Evolutionary conservation across 176 grass and related monocot species (phyloP).

Genomic region (Phragmites australis): DNA sequence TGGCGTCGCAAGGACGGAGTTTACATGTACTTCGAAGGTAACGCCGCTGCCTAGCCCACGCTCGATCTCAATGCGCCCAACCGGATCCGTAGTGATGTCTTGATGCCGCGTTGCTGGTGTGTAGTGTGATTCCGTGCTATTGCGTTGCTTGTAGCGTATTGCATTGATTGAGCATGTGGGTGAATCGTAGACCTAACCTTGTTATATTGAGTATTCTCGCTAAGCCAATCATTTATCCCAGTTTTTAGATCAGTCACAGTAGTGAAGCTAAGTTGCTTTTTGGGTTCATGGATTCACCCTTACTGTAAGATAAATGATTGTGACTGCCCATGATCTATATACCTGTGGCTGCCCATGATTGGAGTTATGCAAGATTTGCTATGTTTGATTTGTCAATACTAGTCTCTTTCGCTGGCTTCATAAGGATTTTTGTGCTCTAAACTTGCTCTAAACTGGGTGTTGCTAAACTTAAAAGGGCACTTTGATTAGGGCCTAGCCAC

Average conservation of each 20-base stretch:
- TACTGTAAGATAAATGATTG: not conserved
- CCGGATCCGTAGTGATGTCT: not conserved
- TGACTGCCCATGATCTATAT: too few species aligned
- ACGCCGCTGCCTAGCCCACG: too few species aligned
- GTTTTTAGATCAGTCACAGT: not conserved
- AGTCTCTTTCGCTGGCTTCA: not conserved
- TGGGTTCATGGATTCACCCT: not conserved
- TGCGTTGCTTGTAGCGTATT: not conserved
- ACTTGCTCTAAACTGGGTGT: too few species aligned
- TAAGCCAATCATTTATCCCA: not conserved
- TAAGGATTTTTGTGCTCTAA: not conserved
- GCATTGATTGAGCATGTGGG: too few species aligned
- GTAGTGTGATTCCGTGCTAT: not conserved
- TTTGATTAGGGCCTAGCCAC: too few species aligned
- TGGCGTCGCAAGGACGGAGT: conserved; percentile 51
- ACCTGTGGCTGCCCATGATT: not conserved
- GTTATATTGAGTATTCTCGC: not conserved
- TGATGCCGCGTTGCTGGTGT: not conserved
- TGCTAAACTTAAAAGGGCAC: too few species aligned
- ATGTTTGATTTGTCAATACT: not conserved
- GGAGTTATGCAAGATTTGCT: not conserved
- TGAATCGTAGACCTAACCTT: not conserved
- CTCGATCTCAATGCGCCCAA: not conserved
- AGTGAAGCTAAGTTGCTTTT: not conserved
- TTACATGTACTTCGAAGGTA: conserved; percentile 67